These are phyloP conservation scores for Notholithocarpus densiflorus DNA, from an alignment of 306 rosid genomes.

Conservation along the genomic window DNA sequence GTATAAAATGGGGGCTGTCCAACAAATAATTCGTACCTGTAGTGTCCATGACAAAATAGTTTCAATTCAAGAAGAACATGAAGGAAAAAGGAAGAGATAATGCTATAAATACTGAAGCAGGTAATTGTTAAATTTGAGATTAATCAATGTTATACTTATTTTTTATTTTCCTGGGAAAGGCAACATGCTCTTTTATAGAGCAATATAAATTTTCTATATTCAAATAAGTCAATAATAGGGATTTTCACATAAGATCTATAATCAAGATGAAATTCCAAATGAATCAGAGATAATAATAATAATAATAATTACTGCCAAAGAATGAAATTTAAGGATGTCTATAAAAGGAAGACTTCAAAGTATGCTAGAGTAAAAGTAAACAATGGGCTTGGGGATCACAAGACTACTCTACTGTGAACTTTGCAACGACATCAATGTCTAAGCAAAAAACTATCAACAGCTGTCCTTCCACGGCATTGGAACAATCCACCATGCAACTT, in stretches of 20 bases:
- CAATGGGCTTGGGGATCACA: neutral
- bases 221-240: neutral
- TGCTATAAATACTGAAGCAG: conserved; percentile 1
- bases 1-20: conserved; percentile 99
- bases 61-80: conserved; percentile 25
- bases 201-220: neutral
- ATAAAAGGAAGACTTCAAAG: neutral
- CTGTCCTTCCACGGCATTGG: no score
- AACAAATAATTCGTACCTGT: conserved; percentile 96
- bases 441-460: neutral
- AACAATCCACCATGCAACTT: neutral
- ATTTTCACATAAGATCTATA: neutral
- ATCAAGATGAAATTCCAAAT: neutral
- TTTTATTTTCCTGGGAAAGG: neutral
- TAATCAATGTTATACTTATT: conserved; percentile 17
- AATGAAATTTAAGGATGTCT: neutral
- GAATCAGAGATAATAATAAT: neutral
- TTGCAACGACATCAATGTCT: neutral
- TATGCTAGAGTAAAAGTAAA: neutral
- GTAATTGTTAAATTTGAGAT: conserved; percentile 13
- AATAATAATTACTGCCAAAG: neutral
- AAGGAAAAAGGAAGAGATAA: conserved; percentile 16
- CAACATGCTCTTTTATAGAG: conserved; percentile 9
- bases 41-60: conserved; percentile 23
- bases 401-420: neutral